Conservation (phyloP, 495 filamentous ascomycete genomes). For the Penicillium verhagenii region DNA sequence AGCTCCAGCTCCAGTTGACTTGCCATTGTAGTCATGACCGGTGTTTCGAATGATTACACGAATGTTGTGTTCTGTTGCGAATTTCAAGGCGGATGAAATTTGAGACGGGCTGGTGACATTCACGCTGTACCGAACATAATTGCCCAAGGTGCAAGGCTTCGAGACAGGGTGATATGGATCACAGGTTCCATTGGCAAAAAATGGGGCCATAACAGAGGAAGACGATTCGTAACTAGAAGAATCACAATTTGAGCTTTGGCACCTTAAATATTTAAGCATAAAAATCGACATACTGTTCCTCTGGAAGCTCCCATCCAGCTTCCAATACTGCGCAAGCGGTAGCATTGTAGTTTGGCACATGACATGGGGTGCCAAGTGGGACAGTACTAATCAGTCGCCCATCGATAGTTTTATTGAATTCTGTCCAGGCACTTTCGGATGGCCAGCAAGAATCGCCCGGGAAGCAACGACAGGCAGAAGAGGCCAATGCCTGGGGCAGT, state of each 20-base stretch:
- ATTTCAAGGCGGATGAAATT: conserved; percentile 39
- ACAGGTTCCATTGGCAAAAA: conserved; percentile 49
- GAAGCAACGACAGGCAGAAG: conserved; percentile 27
- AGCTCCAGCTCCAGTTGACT: conserved; percentile 55
- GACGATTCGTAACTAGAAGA: conserved; percentile 30
- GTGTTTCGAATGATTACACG: conserved; percentile 67
- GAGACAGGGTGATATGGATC: conserved; percentile 51
- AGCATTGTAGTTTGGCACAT: conserved; percentile 37
- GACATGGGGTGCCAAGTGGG: conserved; percentile 46
- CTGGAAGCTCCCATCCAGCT: conserved; percentile 29
- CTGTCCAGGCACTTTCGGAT: conserved; percentile 33
- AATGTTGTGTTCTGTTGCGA: conserved; percentile 53
- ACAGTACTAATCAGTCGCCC: conserved; percentile 47
- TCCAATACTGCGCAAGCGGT: conserved; percentile 25
- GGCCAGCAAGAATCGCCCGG: conserved; percentile 51
- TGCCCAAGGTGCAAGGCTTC: conserved; percentile 55
- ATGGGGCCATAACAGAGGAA: conserved; percentile 44
- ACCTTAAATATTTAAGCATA: neutral
- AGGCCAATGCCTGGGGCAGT: neutral
- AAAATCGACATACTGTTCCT: conserved; percentile 27
- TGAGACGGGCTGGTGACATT: conserved; percentile 34
- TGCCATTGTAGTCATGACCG: conserved; percentile 56
- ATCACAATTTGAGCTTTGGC: neutral
- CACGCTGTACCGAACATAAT: conserved; percentile 54
- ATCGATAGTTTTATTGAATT: conserved; percentile 41